Conservation (phyloP, 1,284 basidiomycete species). For the Microbotryum lychnidis-dioicae region DNA sequence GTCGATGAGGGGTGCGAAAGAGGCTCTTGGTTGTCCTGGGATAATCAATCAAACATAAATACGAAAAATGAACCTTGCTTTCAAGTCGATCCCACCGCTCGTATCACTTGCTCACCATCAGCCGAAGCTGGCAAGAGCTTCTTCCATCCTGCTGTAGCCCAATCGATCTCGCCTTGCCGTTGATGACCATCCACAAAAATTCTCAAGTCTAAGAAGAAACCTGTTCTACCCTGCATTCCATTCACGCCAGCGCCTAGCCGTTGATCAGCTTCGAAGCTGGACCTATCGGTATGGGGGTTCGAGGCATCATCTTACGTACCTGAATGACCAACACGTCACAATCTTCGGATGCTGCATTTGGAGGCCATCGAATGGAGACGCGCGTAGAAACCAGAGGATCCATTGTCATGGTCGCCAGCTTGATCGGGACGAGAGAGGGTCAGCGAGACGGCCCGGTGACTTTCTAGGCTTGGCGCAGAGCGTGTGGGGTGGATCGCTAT, state of each 20-base stretch:
- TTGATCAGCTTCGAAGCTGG: no score
- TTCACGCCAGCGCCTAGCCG: no score
- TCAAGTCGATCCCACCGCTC: neutral
- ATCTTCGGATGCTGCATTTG: neutral
- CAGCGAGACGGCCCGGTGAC: no score
- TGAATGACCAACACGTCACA: neutral
- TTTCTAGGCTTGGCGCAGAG: no score
- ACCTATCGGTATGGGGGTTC: no score
- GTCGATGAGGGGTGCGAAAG: slow-evolving; percentile 9
- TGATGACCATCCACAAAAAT: neutral
- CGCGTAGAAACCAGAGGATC: slow-evolving; percentile 9
- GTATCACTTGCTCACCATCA: neutral
- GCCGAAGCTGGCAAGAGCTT: neutral
- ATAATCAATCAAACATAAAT: neutral
- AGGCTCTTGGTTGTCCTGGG: slow-evolving; percentile 4
- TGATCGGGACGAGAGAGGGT: no score
- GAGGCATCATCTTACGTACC: neutral
- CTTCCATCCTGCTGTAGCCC: slow-evolving; percentile 17
- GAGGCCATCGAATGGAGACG: slow-evolving; percentile 5
- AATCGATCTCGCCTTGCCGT: neutral
- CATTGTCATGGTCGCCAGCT: neutral
- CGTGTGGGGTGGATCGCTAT: no score
- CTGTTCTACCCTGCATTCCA: neutral
- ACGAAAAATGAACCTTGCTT: no score
- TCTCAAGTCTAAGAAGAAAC: slow-evolving; percentile 17